A percentile compares a stretch with the other conserved stretches of the same genome.
These are phyloP conservation scores for Diaporthe sp. DNA, from an alignment of 2,329 filamentous ascomycete species.

Conservation along the genomic window DNA sequence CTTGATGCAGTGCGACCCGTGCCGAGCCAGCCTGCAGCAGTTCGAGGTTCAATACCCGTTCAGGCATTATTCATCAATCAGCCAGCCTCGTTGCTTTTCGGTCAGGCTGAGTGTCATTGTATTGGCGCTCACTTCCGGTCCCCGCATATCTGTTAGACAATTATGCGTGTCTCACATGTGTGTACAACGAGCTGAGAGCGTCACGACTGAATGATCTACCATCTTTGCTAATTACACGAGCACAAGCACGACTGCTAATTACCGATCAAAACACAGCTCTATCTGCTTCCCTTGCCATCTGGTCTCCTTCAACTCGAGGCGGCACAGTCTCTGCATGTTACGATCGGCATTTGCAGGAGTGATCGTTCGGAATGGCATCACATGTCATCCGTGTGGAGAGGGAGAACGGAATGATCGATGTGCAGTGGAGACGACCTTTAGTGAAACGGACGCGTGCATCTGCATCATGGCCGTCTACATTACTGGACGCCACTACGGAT, in stretches of 20 bases:
- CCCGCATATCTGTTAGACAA: not conserved
- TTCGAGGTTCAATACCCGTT: constrained; percentile 1
- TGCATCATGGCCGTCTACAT: constrained; percentile 1
- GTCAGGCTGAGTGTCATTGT: not conserved
- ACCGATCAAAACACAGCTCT: not conserved
- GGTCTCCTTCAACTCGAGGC: not conserved
- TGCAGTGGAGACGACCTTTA: not conserved
- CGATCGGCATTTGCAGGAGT: not conserved
- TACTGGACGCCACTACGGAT: constrained; percentile 15
- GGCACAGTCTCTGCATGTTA: not conserved
- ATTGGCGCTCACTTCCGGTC: not conserved
- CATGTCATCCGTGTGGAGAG: not conserved
- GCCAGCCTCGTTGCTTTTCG: constrained; percentile 5
- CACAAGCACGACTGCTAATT: not conserved
- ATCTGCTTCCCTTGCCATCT: not conserved
- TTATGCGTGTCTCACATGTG: not conserved
- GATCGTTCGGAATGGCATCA: not conserved
- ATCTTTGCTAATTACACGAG: not conserved
- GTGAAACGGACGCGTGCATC: not conserved
- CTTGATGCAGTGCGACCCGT: constrained; percentile 9
- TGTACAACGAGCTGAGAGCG: not conserved
- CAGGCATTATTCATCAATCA: constrained; percentile 4
- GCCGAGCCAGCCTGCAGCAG: not conserved
- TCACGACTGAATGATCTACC: not conserved
- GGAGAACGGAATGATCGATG: not conserved